Evolutionary conservation across 1,284 basidiomycete genomes (phyloP), one percentile per base, ranked within the genome.

Genomic region (Puccinia polysora): DNA sequence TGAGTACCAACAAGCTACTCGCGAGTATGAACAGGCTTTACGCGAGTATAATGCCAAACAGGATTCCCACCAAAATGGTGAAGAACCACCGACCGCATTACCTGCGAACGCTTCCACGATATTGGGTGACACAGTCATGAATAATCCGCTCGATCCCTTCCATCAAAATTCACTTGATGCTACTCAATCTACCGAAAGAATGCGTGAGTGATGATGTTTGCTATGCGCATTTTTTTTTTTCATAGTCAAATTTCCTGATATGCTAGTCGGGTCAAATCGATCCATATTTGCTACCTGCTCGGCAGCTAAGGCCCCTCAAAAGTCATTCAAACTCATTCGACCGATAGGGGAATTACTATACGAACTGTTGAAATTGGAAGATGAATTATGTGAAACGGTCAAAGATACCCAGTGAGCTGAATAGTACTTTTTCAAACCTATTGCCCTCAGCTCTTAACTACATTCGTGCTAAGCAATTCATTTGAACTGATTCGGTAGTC

Each of bases 1-100:
- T 23, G 63, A 74, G 38, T 69, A 75, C 56, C 59, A 74, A 50
- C 45, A 60, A 14, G 74, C 74, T 6, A 62, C 72, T 4, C 40
- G 45, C 18, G 62, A 72, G 36, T 52, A 71, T 49, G n/a, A 53
- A n/a, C 23, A 32, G 23, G 23, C 18, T 18, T 34, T 52, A 36
- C 34, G 25, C 7, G 68, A 60, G 3, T 62, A 38, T 20, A 20
- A 28, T 8, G 58, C 40, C 32, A 25, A 40, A 23, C 34, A 32
- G 25, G 40, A 47, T 45, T 36, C 23, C n/a, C 23, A n/a, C 23
- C 25, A n/a, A 12, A 3, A 8, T n/a, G 32, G 4, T 52, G 45
- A 53, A 3, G 34, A 53, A 52, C 32, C 45, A 12, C 30, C 58
- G 25, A 36, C n/a, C 49, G 34, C 58, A 25, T 30, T 70, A 34